Evolutionary conservation across 768 basidiomycete species (phyloP).

Genomic region (Sporobolomyces roseus): DNA sequence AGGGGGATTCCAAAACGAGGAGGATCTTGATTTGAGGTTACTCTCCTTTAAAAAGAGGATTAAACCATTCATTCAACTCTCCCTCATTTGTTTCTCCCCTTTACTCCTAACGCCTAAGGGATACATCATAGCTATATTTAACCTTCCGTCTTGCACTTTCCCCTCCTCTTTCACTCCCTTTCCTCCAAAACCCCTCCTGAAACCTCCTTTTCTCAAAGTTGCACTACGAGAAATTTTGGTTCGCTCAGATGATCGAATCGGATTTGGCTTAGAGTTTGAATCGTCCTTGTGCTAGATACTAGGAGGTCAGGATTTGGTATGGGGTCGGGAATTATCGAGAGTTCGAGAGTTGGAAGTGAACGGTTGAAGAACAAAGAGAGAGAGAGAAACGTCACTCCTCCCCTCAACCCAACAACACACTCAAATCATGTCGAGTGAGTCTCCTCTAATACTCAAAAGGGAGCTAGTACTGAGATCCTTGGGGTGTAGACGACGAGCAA

Average conservation of each 20-base stretch:
- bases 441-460: neutral
- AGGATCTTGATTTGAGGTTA: no score
- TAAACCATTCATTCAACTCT: no score
- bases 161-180: no score
- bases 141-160: no score
- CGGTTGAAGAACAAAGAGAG: neutral
- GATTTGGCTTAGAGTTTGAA: conserved; percentile 23
- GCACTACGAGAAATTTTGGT: neutral
- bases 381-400: no score
- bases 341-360: neutral
- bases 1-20: no score
- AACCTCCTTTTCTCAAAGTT: neutral
- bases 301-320: neutral
- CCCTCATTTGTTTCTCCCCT: no score
- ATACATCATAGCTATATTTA: no score
- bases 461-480: neutral
- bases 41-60: no score
- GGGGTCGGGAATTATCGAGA: neutral
- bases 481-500: conserved; percentile 23
- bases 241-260: neutral
- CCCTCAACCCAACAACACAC: no score
- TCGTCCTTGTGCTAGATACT: neutral
- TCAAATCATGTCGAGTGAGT: neutral
- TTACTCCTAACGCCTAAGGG: no score
- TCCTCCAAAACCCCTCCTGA: neutral